A percentile compares a stretch with the other conserved stretches of the same genome.
Conservation (phyloP, 2,329 filamentous ascomycete genomes). For the Fusarium bactridioides region DNA sequence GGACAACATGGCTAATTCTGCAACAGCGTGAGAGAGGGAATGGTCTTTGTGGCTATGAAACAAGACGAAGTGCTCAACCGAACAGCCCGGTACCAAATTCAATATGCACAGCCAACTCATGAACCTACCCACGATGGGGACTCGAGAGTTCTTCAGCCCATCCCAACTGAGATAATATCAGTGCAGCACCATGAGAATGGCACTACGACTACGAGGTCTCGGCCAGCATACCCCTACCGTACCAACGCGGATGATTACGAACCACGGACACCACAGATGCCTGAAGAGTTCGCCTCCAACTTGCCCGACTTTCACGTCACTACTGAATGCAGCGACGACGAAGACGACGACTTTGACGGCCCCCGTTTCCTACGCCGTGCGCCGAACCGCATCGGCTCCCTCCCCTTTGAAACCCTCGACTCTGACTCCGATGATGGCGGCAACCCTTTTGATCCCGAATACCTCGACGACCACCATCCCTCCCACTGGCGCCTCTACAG, state of each 20-base stretch:
- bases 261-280: slow-evolving; percentile 62
- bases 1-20: slow-evolving; percentile 22
- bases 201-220: slow-evolving; percentile 56
- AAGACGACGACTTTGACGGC: slow-evolving; percentile 52
- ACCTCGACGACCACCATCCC: slow-evolving; percentile 39
- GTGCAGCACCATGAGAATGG: slow-evolving; percentile 62
- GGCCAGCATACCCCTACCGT: slow-evolving; percentile 53
- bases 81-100: slow-evolving; percentile 79
- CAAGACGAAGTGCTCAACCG: slow-evolving; percentile 76
- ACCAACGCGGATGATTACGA: slow-evolving; percentile 53
- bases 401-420: slow-evolving; percentile 62
- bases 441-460: slow-evolving; percentile 41
- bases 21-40: slow-evolving; percentile 82
- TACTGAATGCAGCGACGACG: slow-evolving; percentile 68
- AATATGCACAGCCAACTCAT: slow-evolving; percentile 57
- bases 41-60: slow-evolving; percentile 91
- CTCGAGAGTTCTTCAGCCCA: slow-evolving; percentile 24
- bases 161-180: slow-evolving; percentile 54
- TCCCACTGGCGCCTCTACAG: slow-evolving; percentile 38
- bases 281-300: slow-evolving; percentile 60
- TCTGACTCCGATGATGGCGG: slow-evolving; percentile 46
- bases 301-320: slow-evolving; percentile 62
- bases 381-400: slow-evolving; percentile 61
- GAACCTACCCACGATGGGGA: slow-evolving; percentile 33
- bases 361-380: slow-evolving; percentile 48